Conservation (phyloP, 1,139 yeast genomes). For the Suhomyces yuchorum region DNA sequence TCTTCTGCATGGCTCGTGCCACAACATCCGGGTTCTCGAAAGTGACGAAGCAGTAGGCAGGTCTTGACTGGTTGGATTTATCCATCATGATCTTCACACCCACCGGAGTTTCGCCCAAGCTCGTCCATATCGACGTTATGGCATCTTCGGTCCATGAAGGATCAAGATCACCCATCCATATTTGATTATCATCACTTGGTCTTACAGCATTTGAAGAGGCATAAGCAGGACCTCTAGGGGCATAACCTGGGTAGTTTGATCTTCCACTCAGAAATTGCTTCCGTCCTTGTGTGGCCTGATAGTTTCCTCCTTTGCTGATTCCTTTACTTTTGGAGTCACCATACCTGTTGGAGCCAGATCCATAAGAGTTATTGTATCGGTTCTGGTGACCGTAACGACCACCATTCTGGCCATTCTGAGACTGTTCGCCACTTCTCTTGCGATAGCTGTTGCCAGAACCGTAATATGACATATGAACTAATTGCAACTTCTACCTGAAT, state of each 20-base stretch:
- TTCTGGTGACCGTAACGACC: constrained; percentile 3
- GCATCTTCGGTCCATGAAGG: constrained; percentile 79
- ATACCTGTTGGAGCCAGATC: constrained; percentile 5
- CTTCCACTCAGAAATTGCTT: constrained; percentile 6
- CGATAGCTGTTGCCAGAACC: constrained; percentile 13
- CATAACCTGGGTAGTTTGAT: constrained; percentile 4
- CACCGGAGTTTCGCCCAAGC: constrained; percentile 40
- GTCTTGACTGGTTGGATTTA: constrained; percentile 50
- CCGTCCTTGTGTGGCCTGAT: constrained; percentile 4
- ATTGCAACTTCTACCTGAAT: background rate
- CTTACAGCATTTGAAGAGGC: constrained; percentile 4
- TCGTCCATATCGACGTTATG: constrained; percentile 66
- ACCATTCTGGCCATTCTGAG: background rate
- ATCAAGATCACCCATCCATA: constrained; percentile 97
- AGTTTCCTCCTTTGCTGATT: constrained; percentile 3
- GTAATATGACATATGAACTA: constrained; percentile 16
- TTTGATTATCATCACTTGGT: constrained; percentile 25
- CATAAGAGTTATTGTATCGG: constrained; percentile 7
- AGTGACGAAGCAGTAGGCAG: constrained; percentile 77
- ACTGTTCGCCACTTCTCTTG: constrained; percentile 8
- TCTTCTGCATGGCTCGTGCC: constrained; percentile 65
- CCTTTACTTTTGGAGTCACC: constrained; percentile 3
- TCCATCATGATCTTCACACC: constrained; percentile 42
- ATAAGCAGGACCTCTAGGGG: constrained; percentile 5
- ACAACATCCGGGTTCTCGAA: constrained; percentile 70